A percentile compares a stretch with the other conserved stretches of the same genome.
Evolutionary conservation across 2,329 filamentous ascomycete genomes (phyloP).

Genomic region (Metarhizium sp.): DNA sequence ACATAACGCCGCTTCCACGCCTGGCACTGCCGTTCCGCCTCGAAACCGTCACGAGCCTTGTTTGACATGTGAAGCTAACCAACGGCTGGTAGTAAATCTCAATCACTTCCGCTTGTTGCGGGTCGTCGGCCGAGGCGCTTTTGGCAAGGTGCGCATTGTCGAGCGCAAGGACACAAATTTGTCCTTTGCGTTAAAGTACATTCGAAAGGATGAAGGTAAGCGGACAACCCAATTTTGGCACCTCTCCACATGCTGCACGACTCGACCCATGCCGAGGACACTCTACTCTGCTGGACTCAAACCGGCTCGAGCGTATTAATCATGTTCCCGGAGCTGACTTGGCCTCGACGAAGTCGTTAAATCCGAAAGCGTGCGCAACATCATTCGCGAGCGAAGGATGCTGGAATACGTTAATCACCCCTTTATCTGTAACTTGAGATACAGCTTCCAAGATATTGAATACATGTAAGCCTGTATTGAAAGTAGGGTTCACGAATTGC

Average conservation of each 20-base stretch:
- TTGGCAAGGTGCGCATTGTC: constrained; percentile 97
- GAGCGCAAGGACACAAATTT: constrained; percentile 92
- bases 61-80: not conserved
- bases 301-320: not conserved
- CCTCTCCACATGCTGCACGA: not conserved
- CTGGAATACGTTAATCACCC: constrained; percentile 96
- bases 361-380: constrained; percentile 95
- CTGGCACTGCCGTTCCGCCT: not conserved
- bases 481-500: not conserved
- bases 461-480: constrained; percentile 63
- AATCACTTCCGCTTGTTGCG: constrained; percentile 94
- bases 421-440: constrained; percentile 95
- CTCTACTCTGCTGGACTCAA: not conserved
- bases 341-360: constrained; percentile 62
- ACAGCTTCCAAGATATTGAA: constrained; percentile 98
- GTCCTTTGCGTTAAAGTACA: constrained; percentile 96
- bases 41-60: not conserved
- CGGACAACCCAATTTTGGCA: not conserved
- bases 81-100: constrained; percentile 62
- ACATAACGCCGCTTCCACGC: not conserved
- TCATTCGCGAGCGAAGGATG: constrained; percentile 95
- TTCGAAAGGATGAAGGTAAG: constrained; percentile 92
- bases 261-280: not conserved
- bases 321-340: not conserved
- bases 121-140: constrained; percentile 94